A percentile compares a stretch with the other conserved stretches of the same genome.
phyloP scores from a whole-genome alignment of 1,139 yeast species.

The Meyerozyma smithsonii region DNA sequence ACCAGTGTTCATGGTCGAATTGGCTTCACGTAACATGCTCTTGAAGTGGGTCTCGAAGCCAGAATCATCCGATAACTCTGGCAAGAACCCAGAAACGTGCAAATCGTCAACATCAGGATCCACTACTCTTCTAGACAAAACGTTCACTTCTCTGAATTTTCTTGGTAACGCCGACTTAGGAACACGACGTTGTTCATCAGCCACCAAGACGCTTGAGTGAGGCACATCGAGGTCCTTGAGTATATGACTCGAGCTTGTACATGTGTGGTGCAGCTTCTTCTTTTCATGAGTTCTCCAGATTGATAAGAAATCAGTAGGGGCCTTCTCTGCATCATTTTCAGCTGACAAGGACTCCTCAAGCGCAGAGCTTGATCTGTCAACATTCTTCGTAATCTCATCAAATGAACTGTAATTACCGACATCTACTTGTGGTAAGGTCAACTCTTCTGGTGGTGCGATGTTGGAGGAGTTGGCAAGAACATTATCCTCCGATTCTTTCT shows the following conservation, averaged over 20 bases:
- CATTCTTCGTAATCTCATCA: slow-evolving; percentile 31
- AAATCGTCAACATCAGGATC: slow-evolving; percentile 36
- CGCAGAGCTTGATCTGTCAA: slow-evolving; percentile 18
- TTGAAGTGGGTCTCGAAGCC: slow-evolving; percentile 40
- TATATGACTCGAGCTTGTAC: background rate
- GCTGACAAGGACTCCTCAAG: slow-evolving; percentile 43
- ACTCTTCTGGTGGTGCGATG: slow-evolving; percentile 35
- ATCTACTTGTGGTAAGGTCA: slow-evolving; percentile 37
- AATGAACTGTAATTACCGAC: slow-evolving; percentile 28
- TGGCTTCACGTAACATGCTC: slow-evolving; percentile 18
- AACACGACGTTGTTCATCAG: slow-evolving; percentile 3
- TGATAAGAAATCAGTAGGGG: slow-evolving; percentile 28
- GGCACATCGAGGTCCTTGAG: slow-evolving; percentile 1
- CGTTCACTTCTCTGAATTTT: slow-evolving; percentile 41
- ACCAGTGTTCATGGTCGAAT: slow-evolving; percentile 15
- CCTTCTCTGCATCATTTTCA: slow-evolving; percentile 32
- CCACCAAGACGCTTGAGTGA: background rate
- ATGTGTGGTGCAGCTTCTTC: slow-evolving; percentile 12
- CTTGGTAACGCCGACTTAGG: slow-evolving; percentile 26
- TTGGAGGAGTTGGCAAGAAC: slow-evolving; percentile 41
- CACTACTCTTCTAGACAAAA: slow-evolving; percentile 38
- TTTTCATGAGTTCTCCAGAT: slow-evolving; percentile 43
- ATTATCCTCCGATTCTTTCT: slow-evolving; percentile 5
- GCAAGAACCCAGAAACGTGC: slow-evolving; percentile 37
- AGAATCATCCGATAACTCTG: slow-evolving; percentile 46